Base-by-base conservation (phyloP, 495 filamentous ascomycete genomes). In the Tuber umbilicatum region DNA sequence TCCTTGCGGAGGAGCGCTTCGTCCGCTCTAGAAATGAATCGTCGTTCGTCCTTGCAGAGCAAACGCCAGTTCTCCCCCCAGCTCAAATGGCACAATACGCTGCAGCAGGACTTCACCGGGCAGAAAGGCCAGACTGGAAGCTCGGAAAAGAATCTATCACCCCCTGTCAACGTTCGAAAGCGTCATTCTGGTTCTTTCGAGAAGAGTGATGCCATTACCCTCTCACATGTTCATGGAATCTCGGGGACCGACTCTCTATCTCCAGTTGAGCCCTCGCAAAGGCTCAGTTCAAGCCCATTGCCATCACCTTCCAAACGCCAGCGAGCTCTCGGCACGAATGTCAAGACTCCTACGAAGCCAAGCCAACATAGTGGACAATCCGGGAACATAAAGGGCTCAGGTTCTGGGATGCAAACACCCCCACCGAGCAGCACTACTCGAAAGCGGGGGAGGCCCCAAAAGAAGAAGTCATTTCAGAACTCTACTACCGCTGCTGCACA, bases 51-150 rank as follows among this genome's bases (percentile, higher is more conserved):
- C 39, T 78, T 79, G 75, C 75, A 76, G 72, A 79, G 69, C 69
- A 74, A 70, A 23, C 73, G 50, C 40, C 70, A 72, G 69, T 78
- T 72, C 64, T 78, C 77, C 47, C 72, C 77, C 60, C 75, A 79
- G n/a, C 77, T 82, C 42, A 82, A 81, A 79, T 82, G 80, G 80
- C 80, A 82, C 69, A 82, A 82, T 67, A 82, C 80, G 12, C 73
- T 82, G 40, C 80, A 77, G 71, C 76, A 79, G 71, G 80, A 82
- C 73, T 82, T 82, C 43, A 82, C 72, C 39, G 77, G 70, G n/a
- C 69, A 76, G 39, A 40, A 74, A 38, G 41, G 38, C 27, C 73
- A 40, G 40, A 60, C 35, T 64, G 55, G 27, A 35, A 12, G 31
- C 27, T 35, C 55, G 55, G 55, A 64, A 35, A 64, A 64, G 43